Evolutionary conservation across 75 land plant species (phyloP).

Genomic region (Pinus taeda): DNA sequence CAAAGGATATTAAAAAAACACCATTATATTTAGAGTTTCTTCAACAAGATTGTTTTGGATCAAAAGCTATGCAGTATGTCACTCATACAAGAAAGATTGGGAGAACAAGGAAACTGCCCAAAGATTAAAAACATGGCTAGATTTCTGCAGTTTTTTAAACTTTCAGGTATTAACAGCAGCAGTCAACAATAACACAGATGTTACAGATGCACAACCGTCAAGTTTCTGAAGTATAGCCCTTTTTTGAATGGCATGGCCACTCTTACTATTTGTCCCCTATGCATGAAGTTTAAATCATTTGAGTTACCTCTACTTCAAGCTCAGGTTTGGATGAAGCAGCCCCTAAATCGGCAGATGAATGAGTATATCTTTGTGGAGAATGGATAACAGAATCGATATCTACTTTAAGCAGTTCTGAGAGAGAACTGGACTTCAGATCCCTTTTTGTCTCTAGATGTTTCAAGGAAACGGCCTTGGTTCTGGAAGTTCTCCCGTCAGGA

Average conservation of each 20-base stretch:
- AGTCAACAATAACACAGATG: neutral
- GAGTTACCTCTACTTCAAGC: conserved; percentile 2
- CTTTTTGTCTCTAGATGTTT: neutral
- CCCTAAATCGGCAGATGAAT: conserved; percentile 1
- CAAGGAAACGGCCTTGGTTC: neutral
- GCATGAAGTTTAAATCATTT: neutral
- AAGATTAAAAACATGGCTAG: neutral
- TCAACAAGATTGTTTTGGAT: too few relatives aligned
- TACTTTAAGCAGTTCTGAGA: conserved; percentile 2
- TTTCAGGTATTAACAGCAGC: too few relatives aligned
- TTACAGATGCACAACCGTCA: neutral
- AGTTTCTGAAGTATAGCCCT: neutral
- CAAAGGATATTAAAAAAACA: neutral
- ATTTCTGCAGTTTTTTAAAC: neutral
- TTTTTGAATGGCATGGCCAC: neutral
- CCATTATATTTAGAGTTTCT: too few relatives aligned
- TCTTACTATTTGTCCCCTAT: neutral
- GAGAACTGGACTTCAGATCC: neutral
- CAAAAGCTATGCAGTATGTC: too few relatives aligned
- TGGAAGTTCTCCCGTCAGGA: neutral
- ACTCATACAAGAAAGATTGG: too few relatives aligned
- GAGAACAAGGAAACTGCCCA: too few relatives aligned
- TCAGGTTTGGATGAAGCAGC: neutral
- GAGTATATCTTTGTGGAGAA: neutral
- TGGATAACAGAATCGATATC: neutral